phyloP scores from a whole-genome alignment of 1,139 yeast species.

The Magnusiomyces ingens region DNA sequence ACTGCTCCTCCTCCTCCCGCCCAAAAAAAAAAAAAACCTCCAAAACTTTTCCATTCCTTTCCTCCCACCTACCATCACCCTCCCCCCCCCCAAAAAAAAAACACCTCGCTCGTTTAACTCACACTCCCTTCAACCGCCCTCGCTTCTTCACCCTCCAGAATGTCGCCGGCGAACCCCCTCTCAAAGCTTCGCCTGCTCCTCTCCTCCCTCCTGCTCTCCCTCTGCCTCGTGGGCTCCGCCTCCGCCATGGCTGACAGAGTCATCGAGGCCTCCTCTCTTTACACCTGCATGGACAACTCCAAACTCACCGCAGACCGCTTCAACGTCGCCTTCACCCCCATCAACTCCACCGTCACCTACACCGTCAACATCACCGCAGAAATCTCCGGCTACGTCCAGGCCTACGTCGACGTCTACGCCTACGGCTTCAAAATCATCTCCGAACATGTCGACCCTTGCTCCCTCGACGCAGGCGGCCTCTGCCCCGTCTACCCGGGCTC shows the following conservation, averaged over 20 bases:
- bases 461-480: conserved; percentile 40
- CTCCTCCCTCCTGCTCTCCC: not conserved
- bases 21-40: too few relatives aligned
- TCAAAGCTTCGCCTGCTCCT: not conserved
- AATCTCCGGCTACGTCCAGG: conserved; percentile 66
- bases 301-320: conserved; percentile 77
- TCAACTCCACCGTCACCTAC: conserved; percentile 54
- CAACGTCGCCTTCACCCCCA: conserved; percentile 66
- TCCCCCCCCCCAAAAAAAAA: too few relatives aligned
- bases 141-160: too few relatives aligned
- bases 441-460: conserved; percentile 59
- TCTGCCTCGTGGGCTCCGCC: conserved; percentile 6
- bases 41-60: too few relatives aligned
- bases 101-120: too few relatives aligned
- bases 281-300: conserved; percentile 91
- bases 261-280: conserved; percentile 44
- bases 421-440: conserved; percentile 70
- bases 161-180: too few relatives aligned
- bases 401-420: conserved; percentile 61
- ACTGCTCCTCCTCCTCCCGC: too few relatives aligned
- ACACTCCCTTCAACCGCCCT: too few relatives aligned
- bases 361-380: conserved; percentile 74
- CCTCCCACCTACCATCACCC: too few relatives aligned
- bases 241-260: conserved; percentile 20
- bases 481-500: conserved; percentile 90